Conservation (phyloP, 2,329 filamentous ascomycete genomes). For the Fusarium austroafricanum region DNA sequence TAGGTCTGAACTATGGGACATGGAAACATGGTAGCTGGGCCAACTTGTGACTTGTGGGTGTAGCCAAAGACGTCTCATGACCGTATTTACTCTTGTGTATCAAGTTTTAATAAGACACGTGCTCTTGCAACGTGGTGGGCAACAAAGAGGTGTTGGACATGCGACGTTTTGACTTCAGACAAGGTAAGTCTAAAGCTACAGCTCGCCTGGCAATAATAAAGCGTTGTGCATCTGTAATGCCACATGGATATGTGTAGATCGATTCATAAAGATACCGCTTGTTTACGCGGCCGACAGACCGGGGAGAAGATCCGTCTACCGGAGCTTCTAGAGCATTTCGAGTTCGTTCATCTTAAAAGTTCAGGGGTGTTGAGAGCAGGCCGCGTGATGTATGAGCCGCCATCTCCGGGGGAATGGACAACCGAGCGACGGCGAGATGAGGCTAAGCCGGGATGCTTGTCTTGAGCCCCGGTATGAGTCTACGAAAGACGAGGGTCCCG, state of each 20-base stretch:
- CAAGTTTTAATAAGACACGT: conserved; percentile 33
- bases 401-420: conserved; percentile 41
- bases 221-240: conserved; percentile 19
- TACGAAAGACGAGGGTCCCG: conserved; percentile 2
- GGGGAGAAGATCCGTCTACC: conserved; percentile 35
- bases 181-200: too few species aligned
- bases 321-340: conserved; percentile 39
- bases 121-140: conserved; percentile 30
- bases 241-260: conserved; percentile 19
- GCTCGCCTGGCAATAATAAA: not conserved
- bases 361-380: conserved; percentile 33
- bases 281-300: not conserved
- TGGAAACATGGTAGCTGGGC: conserved; percentile 21
- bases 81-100: conserved; percentile 11
- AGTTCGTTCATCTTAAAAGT: conserved; percentile 36
- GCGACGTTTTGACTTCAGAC: not conserved
- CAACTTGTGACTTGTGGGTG: conserved; percentile 33
- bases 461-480: too few species aligned
- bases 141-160: conserved; percentile 3
- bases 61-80: conserved; percentile 35
- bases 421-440: conserved; percentile 38
- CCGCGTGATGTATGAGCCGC: conserved; percentile 46
- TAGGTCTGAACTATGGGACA: conserved; percentile 19
- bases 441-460: conserved; percentile 36
- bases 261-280: conserved; percentile 14